Conservation (phyloP, 768 basidiomycete genomes). For the Naganishia friedmannii region DNA sequence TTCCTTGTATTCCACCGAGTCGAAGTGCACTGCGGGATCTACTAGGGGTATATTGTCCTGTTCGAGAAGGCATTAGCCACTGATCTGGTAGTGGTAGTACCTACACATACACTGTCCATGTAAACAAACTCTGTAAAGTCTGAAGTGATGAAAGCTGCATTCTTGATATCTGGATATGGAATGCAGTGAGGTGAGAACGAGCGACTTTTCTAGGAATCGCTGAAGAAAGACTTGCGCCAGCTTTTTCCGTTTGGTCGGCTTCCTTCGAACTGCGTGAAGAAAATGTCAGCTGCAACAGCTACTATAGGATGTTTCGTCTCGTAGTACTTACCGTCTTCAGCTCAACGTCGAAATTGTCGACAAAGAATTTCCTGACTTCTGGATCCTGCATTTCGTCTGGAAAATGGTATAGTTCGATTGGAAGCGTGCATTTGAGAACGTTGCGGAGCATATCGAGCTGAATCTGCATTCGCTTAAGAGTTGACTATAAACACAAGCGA, state of each 20-base stretch:
- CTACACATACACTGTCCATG: constrained; percentile 45
- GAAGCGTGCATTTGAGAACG: constrained; percentile 49
- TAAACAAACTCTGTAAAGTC: constrained; percentile 49
- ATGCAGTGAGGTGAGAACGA: not conserved
- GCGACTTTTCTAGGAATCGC: not conserved
- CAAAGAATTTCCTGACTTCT: constrained; percentile 37
- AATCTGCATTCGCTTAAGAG: constrained; percentile 46
- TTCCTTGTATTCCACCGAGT: constrained; percentile 47
- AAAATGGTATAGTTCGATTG: constrained; percentile 55
- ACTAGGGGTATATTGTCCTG: constrained; percentile 53
- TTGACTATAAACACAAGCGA: constrained; percentile 41
- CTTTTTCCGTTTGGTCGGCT: constrained; percentile 37
- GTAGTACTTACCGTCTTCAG: constrained; percentile 40
- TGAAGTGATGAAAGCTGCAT: constrained; percentile 43
- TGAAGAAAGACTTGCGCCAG: constrained; percentile 37
- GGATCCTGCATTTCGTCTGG: constrained; percentile 51
- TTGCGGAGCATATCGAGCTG: constrained; percentile 52
- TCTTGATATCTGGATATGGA: constrained; percentile 43
- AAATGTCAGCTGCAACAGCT: not conserved
- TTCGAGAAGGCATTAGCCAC: not conserved
- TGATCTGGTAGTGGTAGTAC: not conserved
- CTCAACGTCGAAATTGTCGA: constrained; percentile 45
- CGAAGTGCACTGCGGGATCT: constrained; percentile 53
- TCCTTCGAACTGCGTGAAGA: constrained; percentile 7
- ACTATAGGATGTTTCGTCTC: constrained; percentile 19